These are phyloP conservation scores for Nissolia schottii DNA, from an alignment of 306 rosid species.

Conservation along the genomic window DNA sequence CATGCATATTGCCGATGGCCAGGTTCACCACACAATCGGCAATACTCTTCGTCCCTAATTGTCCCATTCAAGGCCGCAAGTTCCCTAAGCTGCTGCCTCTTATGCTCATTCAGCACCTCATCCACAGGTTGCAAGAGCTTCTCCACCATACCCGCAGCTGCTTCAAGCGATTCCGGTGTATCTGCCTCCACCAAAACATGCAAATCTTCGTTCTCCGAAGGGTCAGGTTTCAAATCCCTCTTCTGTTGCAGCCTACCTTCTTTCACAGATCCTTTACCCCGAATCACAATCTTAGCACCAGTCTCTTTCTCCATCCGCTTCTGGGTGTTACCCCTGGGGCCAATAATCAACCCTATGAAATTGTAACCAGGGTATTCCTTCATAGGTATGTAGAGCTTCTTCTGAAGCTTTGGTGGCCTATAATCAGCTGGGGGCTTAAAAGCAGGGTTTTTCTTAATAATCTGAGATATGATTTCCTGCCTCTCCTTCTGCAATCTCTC, in stretches of 20 bases:
- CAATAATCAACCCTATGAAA: slow-evolving; percentile 91
- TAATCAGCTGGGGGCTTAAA: slow-evolving; percentile 98
- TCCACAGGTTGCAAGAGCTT: slow-evolving; percentile 97
- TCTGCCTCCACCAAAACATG: slow-evolving; percentile 98
- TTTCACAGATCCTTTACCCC: slow-evolving; percentile 94
- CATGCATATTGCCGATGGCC: slow-evolving; percentile 96
- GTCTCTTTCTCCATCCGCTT: slow-evolving; percentile 98
- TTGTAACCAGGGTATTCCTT: slow-evolving; percentile 96
- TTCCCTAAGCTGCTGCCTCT: slow-evolving; percentile 96
- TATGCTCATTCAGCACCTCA: slow-evolving; percentile 96
- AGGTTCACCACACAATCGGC: slow-evolving; percentile 95
- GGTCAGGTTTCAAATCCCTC: slow-evolving; percentile 90
- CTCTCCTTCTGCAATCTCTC: slow-evolving; percentile 90
- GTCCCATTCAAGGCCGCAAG: slow-evolving; percentile 97
- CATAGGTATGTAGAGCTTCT: slow-evolving; percentile 98
- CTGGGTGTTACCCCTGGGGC: slow-evolving; percentile 97
- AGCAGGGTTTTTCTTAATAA: slow-evolving; percentile 87
- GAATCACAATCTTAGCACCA: slow-evolving; percentile 91
- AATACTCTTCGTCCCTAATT: slow-evolving; percentile 92
- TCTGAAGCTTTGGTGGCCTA: slow-evolving; percentile 95
- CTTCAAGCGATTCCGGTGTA: slow-evolving; percentile 78
- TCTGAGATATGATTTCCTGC: slow-evolving; percentile 88
- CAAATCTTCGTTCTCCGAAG: slow-evolving; percentile 92
- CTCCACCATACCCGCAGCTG: slow-evolving; percentile 99
- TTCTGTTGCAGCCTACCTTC: slow-evolving; percentile 96